Base-by-base conservation (phyloP, 768 basidiomycete species). In the Austroboletus festivus region DNA sequence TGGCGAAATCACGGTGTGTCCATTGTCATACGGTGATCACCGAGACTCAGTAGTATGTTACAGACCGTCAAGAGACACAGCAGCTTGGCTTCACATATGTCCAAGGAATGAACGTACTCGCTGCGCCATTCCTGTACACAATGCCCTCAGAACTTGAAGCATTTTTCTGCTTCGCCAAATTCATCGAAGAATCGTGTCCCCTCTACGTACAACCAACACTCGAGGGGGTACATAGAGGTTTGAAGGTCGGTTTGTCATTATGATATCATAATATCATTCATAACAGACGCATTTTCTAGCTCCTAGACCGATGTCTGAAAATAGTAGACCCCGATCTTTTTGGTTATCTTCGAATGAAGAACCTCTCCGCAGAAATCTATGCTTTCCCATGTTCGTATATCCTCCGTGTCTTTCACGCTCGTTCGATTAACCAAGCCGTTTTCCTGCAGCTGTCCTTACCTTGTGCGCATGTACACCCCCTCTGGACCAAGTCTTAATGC, bases 121-220 rank as follows among this genome's bases (percentile, higher is more conserved):
- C 94, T 19, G 96, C 96, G 3, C 96, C 96, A 0, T 99, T 98
- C 68, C 77, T 99, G 23, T 99, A 96, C 63, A 92, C 89, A 11
- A 89, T 98, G 83, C 94, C 96, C 6, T 93, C 93, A 10, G 93
- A 99, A 67, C 70, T 98, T n/a, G 96, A 99, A 68, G 96, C 96
- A 1, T 99, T 97, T 68, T 93, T 86, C 53, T 96, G 92, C 69
- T 98, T 99, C 62, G 81, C 91, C 22, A 89, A 86, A 59, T 99
- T 99, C 64, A 96, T 98, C 57, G 95, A 97, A 70, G 84, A 86
- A 48, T 85, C 81, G 9, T 97, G 94, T 69, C 96, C 96, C 9
- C 71, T 93, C n/a, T 99, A 98, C 63, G 94, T 98, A 8, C 90
- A 94, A 57, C 94, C 94, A 2, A 97, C 93, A 0, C 73, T 99